Conservation (phyloP, 495 filamentous ascomycete genomes). For the Pseudevernia furfuracea region DNA sequence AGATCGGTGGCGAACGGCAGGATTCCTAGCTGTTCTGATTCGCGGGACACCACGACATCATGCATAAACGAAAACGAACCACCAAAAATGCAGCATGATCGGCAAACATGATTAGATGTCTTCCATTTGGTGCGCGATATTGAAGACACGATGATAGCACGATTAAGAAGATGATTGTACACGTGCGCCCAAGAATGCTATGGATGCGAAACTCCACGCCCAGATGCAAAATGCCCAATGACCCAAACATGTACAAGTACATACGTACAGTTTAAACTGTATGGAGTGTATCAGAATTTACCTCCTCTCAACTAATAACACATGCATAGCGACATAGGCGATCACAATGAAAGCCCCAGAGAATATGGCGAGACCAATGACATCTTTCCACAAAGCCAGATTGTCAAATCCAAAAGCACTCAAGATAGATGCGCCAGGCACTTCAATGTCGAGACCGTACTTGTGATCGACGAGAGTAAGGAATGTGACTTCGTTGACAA, state of each 20-base stretch:
- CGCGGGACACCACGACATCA: not conserved
- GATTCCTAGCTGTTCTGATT: not conserved
- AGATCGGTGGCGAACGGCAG: not conserved
- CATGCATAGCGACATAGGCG: conserved; percentile 88
- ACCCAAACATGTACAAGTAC: not conserved
- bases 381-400: conserved; percentile 75
- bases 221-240: not conserved
- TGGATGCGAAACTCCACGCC: not conserved
- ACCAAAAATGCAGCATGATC: not conserved
- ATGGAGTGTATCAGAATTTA: conserved; percentile 31
- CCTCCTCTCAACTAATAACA: conserved; percentile 85
- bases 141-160: not conserved
- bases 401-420: conserved; percentile 89
- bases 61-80: not conserved
- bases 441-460: conserved; percentile 90
- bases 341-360: conserved; percentile 77
- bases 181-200: not conserved
- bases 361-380: conserved; percentile 73
- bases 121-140: not conserved
- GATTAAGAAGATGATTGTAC: not conserved
- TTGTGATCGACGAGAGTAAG: conserved; percentile 86
- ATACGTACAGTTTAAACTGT: not conserved
- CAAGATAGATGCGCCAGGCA: conserved; percentile 89
- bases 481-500: conserved; percentile 95
- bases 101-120: not conserved